Evolutionary conservation across 495 filamentous ascomycete genomes (phyloP).

Genomic region (Neurospora hispaniola): DNA sequence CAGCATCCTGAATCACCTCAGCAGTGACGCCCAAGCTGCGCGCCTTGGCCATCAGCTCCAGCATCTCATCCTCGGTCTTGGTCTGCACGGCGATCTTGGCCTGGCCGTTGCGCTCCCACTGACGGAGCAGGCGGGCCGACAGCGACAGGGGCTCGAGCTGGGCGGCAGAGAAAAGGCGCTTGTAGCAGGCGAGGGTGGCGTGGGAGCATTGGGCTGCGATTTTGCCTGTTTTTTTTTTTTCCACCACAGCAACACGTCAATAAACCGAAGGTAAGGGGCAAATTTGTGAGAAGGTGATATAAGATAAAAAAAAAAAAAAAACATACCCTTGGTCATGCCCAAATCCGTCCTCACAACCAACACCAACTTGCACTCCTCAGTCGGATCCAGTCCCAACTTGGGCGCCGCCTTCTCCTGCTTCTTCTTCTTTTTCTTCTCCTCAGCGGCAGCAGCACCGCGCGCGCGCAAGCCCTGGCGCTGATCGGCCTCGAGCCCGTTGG

Average conservation of each 20-base stretch:
- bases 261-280: background rate
- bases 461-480: conserved; percentile 35
- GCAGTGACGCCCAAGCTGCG: conserved; percentile 77
- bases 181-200: conserved; percentile 95
- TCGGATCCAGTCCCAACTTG: conserved; percentile 21
- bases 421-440: conserved; percentile 10
- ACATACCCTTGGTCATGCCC: conserved; percentile 88
- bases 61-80: conserved; percentile 74
- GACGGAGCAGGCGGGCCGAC: conserved; percentile 53
- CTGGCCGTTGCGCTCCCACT: conserved; percentile 79
- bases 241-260: background rate
- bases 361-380: conserved; percentile 88
- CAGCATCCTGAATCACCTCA: conserved; percentile 87
- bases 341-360: conserved; percentile 86
- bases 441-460: background rate
- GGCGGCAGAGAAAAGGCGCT: conserved; percentile 52
- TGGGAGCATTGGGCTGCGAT: conserved; percentile 96
- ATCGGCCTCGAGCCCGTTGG: conserved; percentile 40
- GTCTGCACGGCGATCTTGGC: conserved; percentile 86
- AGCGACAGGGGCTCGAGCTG: conserved; percentile 35
- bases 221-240: conserved; percentile 52
- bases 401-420: background rate
- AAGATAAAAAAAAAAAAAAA: background rate
- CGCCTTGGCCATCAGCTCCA: conserved; percentile 65
- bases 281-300: too few species aligned